These are phyloP conservation scores for Gossypium stocksii DNA, from an alignment of 345 rosid species.

Conservation along the genomic window DNA sequence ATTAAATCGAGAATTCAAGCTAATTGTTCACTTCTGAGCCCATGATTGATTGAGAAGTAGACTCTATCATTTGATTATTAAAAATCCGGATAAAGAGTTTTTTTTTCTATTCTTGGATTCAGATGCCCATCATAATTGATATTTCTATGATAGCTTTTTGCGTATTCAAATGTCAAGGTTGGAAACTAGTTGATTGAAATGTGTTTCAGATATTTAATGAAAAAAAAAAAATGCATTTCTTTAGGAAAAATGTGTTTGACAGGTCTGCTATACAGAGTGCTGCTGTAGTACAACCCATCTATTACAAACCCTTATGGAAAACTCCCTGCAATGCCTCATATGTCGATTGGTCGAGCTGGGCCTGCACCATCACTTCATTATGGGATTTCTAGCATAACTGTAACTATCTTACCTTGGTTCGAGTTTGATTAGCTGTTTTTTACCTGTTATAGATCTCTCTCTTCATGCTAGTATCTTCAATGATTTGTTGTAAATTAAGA, in stretches of 20 bases:
- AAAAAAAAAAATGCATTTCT: constrained; percentile 35
- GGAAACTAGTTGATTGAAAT: background rate
- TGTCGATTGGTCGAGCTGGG: constrained; percentile 76
- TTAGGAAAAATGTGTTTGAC: constrained; percentile 15
- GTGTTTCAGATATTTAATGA: background rate
- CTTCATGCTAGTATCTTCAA: background rate
- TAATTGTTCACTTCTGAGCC: background rate
- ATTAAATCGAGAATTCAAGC: background rate
- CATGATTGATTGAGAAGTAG: background rate
- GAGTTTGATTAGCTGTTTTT: background rate
- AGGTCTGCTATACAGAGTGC: constrained; percentile 51
- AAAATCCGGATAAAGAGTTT: background rate
- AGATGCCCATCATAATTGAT: background rate
- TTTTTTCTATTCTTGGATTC: background rate
- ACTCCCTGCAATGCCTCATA: constrained; percentile 85
- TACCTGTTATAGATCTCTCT: background rate
- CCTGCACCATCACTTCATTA: constrained; percentile 60
- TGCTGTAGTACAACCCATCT: constrained; percentile 44
- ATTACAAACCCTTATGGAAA: constrained; percentile 80
- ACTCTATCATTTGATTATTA: background rate
- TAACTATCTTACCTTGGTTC: background rate
- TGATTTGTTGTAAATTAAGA: background rate
- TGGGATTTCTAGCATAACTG: constrained; percentile 3
- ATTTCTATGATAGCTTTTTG: background rate
- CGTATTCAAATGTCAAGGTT: background rate